A percentile compares a stretch with the other conserved stretches of the same genome.
Conservation (phyloP, 164 flowering plant genomes). For the Cinnamomum chago region DNA sequence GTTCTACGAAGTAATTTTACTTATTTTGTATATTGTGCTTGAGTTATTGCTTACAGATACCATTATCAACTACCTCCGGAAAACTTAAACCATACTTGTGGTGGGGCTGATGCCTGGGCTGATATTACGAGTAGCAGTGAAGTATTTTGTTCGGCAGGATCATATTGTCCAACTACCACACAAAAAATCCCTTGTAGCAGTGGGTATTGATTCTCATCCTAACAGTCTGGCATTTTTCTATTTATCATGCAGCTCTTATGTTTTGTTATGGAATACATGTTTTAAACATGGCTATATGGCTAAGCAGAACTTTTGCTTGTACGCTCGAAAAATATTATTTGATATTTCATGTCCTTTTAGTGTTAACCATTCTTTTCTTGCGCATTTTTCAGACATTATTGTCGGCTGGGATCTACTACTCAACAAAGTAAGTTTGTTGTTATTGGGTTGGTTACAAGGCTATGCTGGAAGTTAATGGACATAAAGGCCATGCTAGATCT, state of each 20-base stretch:
- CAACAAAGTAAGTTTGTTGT: conserved; percentile 48
- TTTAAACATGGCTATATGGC: conserved; percentile 1
- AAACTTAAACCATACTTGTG: conserved; percentile 68
- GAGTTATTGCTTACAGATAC: conserved; percentile 55
- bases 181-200: conserved; percentile 58
- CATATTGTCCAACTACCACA: conserved; percentile 76
- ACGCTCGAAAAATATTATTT: not conserved
- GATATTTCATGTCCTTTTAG: conserved; percentile 3
- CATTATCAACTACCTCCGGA: conserved; percentile 81
- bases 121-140: conserved; percentile 58
- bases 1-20: not conserved
- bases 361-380: conserved; percentile 2
- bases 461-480: not conserved
- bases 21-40: conserved; percentile 11
- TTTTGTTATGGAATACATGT: conserved; percentile 7
- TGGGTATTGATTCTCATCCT: conserved; percentile 62
- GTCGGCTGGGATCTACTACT: conserved; percentile 81
- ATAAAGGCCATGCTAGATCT: no score
- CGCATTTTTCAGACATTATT: conserved; percentile 66
- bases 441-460: not conserved
- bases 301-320: not conserved
- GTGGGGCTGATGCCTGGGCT: conserved; percentile 93
- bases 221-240: conserved; percentile 11
- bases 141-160: conserved; percentile 90
- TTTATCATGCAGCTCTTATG: not conserved